phyloP scores from a whole-genome alignment of 306 rosid genomes.

The Geum urbanum region DNA sequence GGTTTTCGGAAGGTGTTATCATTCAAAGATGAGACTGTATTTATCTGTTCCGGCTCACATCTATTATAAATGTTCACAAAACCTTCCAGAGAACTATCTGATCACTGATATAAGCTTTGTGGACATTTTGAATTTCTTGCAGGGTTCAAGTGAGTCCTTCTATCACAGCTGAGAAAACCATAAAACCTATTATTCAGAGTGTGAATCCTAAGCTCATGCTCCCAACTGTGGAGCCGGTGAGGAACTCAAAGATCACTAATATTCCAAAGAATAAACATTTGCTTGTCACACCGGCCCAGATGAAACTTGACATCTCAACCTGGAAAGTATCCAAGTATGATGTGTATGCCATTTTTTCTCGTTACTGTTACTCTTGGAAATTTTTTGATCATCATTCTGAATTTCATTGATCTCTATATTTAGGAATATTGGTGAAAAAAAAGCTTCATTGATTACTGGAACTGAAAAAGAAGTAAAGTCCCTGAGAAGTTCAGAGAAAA shows the following conservation, averaged over 20 bases:
- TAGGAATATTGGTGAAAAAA: constrained; percentile 40
- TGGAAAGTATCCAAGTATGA: constrained; percentile 46
- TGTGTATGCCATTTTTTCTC: constrained; percentile 9
- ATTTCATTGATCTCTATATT: constrained; percentile 17
- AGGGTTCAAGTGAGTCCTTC: constrained; percentile 46
- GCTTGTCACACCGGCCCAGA: constrained; percentile 32
- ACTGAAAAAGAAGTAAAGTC: constrained; percentile 36
- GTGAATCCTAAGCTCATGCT: constrained; percentile 34
- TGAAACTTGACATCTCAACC: constrained; percentile 44
- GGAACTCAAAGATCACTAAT: constrained; percentile 35
- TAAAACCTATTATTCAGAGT: constrained; percentile 29
- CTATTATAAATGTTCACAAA: constrained; percentile 11
- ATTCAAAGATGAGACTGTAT: background rate
- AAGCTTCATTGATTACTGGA: constrained; percentile 32
- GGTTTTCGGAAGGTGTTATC: background rate
- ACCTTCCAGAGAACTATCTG: constrained; percentile 16
- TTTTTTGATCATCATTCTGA: constrained; percentile 17
- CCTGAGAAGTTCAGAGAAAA: constrained; percentile 28
- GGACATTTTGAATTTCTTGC: constrained; percentile 26
- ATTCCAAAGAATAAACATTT: constrained; percentile 45
- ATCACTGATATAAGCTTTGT: constrained; percentile 19
- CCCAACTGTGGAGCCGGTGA: constrained; percentile 34
- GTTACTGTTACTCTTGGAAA: constrained; percentile 11
- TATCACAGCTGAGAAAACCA: constrained; percentile 35
- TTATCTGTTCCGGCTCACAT: background rate